Base-by-base conservation (phyloP, 805 yeast species). In the Candida maesae region DNA sequence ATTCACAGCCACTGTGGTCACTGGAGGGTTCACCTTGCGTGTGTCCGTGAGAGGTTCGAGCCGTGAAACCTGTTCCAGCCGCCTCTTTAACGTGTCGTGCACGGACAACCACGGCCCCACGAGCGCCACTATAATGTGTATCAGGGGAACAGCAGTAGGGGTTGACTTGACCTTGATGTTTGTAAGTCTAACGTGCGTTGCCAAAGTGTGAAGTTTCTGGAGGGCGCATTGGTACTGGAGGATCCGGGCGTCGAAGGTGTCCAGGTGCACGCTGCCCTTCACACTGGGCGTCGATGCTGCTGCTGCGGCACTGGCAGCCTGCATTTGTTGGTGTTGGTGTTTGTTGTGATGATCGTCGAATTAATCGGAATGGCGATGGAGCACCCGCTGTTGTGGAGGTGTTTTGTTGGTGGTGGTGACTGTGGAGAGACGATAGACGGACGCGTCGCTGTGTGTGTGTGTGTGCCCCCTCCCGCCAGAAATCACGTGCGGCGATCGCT, bases 191-290 rank as follows among this genome's bases (percentile, higher is more conserved):
- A 73, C 50, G 18, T 66, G 55, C 14, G 65, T 57, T 4, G 62
- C 44, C 34, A 73, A 56, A 25, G 60, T 59, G 27, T 64, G 63
- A 19, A 79, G 52, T 52, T 79, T 79, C 41, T 61, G 55, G 3
- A 73, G 62, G 9, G 79, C 74, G 50, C 76, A 76, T 41, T 70
- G 72, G 57, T 74, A 82, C 55, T 82, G 85, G 4, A 81, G 58
- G 17, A 78, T 66, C 45, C 73, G 72, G 12, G 79, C 76, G 48
- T 81, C 88, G 35, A 71, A 63, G 2, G 74, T 63, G 50, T 72
- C 75, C 42, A 78, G 45, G 11, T 58, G 46, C 11, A 63, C 54
- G 2, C 66, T 58, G 15, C 63, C 65, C 33, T 54, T 61, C 11
- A 60, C 38, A 10, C 50, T 50, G 10, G 66, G 63, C 9, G 61